A percentile compares a stretch with the other conserved stretches of the same genome.
phyloP scores from a whole-genome alignment of 2,329 filamentous ascomycete genomes.

The Orbilia javanica region DNA sequence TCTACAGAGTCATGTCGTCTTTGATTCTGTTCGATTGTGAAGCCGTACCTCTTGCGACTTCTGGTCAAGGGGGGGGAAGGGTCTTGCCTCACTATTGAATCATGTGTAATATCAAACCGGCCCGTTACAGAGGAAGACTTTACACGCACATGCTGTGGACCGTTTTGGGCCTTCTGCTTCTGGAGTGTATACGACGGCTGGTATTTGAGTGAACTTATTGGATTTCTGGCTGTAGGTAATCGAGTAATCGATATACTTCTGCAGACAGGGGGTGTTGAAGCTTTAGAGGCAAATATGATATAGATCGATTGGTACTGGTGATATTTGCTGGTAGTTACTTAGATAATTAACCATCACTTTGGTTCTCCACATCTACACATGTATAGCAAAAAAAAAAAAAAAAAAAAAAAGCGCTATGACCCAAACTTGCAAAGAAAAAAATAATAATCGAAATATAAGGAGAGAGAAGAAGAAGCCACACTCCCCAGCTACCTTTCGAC shows the following conservation, averaged over 20 bases:
- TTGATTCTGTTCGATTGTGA: neutral
- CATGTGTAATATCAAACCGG: slow-evolving; percentile 6
- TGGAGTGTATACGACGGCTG: neutral
- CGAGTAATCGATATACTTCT: neutral
- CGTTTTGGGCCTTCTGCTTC: neutral
- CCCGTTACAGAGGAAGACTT: neutral
- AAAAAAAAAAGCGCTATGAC: slow-evolving; percentile 25
- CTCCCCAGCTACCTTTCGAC: slow-evolving; percentile 34
- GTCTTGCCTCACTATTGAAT: neutral
- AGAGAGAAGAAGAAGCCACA: neutral
- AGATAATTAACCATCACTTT: neutral
- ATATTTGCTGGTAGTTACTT: no score
- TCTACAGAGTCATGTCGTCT: neutral
- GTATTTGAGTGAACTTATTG: neutral
- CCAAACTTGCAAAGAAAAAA: neutral
- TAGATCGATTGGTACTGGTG: no score
- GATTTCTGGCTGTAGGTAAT: no score
- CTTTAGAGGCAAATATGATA: no score
- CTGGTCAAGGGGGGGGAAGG: neutral
- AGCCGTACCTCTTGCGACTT: neutral
- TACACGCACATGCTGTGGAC: neutral
- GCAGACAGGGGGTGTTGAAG: no score
- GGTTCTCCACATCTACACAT: neutral
- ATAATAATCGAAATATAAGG: no score
- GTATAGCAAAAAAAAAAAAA: no score